These are phyloP conservation scores for Hemisphaericaspora nanyangensis DNA, from an alignment of 805 yeast genomes.

Conservation along the genomic window DNA sequence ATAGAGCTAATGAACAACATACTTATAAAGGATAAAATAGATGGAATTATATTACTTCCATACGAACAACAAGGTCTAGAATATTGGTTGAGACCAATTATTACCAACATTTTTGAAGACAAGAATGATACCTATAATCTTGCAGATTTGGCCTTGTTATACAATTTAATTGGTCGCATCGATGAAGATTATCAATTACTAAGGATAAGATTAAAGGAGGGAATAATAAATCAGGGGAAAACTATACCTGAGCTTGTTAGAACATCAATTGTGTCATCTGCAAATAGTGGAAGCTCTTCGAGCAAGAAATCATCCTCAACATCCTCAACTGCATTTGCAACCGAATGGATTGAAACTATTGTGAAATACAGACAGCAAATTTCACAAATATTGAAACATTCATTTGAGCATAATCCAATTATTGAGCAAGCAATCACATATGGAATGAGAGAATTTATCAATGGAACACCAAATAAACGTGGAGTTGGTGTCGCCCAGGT, in stretches of 20 bases:
- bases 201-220: conserved; percentile 42
- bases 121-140: conserved; percentile 18
- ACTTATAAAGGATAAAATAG: conserved; percentile 54
- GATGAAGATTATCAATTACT: conserved; percentile 51
- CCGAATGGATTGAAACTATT: conserved; percentile 63
- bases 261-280: conserved; percentile 4
- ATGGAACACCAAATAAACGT: conserved; percentile 38
- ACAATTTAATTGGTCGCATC: conserved; percentile 48
- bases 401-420: conserved; percentile 48
- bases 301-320: conserved; percentile 14
- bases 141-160: conserved; percentile 44
- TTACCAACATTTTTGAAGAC: conserved; percentile 11
- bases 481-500: conserved; percentile 20
- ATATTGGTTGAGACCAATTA: conserved; percentile 50
- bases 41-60: conserved; percentile 45
- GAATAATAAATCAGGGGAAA: conserved; percentile 27
- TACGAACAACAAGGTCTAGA: conserved; percentile 54
- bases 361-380: conserved; percentile 50
- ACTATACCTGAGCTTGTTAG: conserved; percentile 7
- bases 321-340: conserved; percentile 50
- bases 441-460: conserved; percentile 61
- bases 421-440: conserved; percentile 54
- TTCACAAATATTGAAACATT: conserved; percentile 41
- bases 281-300: not conserved
- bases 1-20: conserved; percentile 54